These are phyloP conservation scores for Yamadazyma olivae DNA, from an alignment of 805 yeast genomes.

Conservation along the genomic window DNA sequence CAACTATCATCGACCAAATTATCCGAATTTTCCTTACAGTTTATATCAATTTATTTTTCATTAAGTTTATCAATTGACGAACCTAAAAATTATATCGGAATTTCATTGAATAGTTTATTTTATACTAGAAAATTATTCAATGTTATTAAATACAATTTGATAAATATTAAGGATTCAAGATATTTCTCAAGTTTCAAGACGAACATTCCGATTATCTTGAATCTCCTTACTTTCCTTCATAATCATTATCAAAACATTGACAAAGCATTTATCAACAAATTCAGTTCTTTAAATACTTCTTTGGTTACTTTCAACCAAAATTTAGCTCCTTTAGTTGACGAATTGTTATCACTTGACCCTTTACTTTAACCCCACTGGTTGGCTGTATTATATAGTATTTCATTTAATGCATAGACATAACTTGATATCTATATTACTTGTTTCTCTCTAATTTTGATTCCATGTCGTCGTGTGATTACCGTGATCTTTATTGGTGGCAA, in stretches of 20 bases:
- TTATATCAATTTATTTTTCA: constrained; percentile 37
- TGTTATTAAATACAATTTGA: constrained; percentile 26
- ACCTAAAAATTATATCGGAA: constrained; percentile 14
- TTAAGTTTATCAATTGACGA: constrained; percentile 20
- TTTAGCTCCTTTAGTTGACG: background rate
- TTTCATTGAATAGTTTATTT: constrained; percentile 22
- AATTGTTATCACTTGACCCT: background rate
- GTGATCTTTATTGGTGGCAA: too few relatives aligned
- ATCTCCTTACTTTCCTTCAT: constrained; percentile 1
- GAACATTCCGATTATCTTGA: constrained; percentile 4
- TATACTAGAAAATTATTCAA: constrained; percentile 37
- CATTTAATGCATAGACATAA: too few relatives aligned
- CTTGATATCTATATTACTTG: too few relatives aligned
- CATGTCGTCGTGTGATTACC: too few relatives aligned
- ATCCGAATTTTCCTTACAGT: constrained; percentile 40
- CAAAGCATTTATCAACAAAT: background rate
- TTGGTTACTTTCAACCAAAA: background rate
- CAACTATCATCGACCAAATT: constrained; percentile 36
- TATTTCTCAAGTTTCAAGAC: constrained; percentile 2
- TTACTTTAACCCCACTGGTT: background rate
- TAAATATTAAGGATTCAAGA: constrained; percentile 1
- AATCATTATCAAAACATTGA: constrained; percentile 2
- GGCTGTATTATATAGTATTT: too few relatives aligned
- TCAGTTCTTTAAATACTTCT: constrained; percentile 1
- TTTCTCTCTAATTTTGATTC: too few relatives aligned